A percentile compares a stretch with the other conserved stretches of the same genome.
phyloP scores from a whole-genome alignment of 768 basidiomycete genomes.

The Russula dissimulans region DNA sequence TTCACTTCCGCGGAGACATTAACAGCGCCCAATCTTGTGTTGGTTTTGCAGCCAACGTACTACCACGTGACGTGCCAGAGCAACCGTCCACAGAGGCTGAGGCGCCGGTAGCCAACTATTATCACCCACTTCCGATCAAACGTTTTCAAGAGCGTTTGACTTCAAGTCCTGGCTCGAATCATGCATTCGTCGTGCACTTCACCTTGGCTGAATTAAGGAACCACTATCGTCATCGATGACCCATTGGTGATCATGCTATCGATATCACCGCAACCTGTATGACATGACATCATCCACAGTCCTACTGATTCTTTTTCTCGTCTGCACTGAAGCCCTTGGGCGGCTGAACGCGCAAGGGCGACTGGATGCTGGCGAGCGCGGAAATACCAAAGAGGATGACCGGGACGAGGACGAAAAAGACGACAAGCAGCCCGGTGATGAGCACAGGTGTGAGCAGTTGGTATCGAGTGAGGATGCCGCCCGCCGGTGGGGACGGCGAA shows the following conservation, averaged over 20 bases:
- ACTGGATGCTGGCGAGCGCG: conserved; percentile 67
- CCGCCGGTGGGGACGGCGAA: conserved; percentile 31
- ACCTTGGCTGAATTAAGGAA: too few relatives aligned
- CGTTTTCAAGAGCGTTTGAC: too few relatives aligned
- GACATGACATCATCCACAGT: not conserved
- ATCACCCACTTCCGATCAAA: too few relatives aligned
- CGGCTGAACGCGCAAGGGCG: conserved; percentile 49
- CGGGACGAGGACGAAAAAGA: conserved; percentile 60
- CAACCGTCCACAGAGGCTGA: too few relatives aligned
- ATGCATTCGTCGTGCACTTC: too few relatives aligned
- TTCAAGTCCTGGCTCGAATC: too few relatives aligned
- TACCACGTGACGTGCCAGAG: too few relatives aligned
- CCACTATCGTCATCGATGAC: too few relatives aligned
- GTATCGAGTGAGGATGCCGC: conserved; percentile 62
- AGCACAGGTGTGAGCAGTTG: conserved; percentile 72
- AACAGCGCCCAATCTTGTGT: too few relatives aligned
- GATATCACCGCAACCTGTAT: not conserved
- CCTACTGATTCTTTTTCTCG: conserved; percentile 68
- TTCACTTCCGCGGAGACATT: too few relatives aligned
- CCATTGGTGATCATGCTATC: not conserved
- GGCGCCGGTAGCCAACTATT: too few relatives aligned
- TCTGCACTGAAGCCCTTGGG: conserved; percentile 59
- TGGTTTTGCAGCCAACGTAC: too few relatives aligned
- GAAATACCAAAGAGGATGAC: conserved; percentile 52
- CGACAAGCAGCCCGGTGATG: conserved; percentile 54